Evolutionary conservation across 2,329 filamentous ascomycete species (phyloP), one percentile per base, ranked within the genome.

Genomic region (Fusarium tuaranense): DNA sequence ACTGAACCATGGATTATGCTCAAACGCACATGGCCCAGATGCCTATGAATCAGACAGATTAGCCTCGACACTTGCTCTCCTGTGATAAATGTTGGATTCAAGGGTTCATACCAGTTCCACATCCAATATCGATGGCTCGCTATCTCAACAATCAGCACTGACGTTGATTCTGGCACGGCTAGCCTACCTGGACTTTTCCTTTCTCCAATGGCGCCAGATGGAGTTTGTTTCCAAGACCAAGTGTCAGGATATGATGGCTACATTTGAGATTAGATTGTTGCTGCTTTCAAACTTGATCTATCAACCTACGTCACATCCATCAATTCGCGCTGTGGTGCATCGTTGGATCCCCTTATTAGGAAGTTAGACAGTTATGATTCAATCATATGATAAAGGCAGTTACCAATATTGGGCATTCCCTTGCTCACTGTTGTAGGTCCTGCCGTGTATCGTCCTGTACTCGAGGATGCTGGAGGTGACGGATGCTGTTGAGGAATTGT

Each of bases 1-100:
- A 20, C 7, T 1, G 10, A 9, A n/a, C 10, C 9, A 3, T 1
- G 2, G 1, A 1, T 13, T 6, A 16, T 22, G 20, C 3, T 65
- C 8, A 20, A 14, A 65, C 90, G 86, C 71, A 79, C 79, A 76
- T 81, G 3, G 88, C 86, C 89, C 88, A 90, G 65, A 89, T 76
- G 1, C 74, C 75, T 77, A 5, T 57, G 2, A 7, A 2, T 1
- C 2, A 46, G 4, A 8, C 0, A 41, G 2, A 58, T 71, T 60
- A 55, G 27, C 12, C 1, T 57, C 10, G 1, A 30, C 27, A 30
- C 27, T 30, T 30, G 27, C 7, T 30, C 8, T 30, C 27, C 27
- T 30, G 8, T 30, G 27, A 30, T 8, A 30, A 9, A 30, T 8
- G 7, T 30, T 8, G 27, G 27, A 30, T 30, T 30, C 27, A 25